Percentiles rank a stretch among this genome's conserved stretches.
These are phyloP conservation scores for Lactifluus subvellereus DNA, from an alignment of 768 basidiomycete genomes.

Conservation along the genomic window DNA sequence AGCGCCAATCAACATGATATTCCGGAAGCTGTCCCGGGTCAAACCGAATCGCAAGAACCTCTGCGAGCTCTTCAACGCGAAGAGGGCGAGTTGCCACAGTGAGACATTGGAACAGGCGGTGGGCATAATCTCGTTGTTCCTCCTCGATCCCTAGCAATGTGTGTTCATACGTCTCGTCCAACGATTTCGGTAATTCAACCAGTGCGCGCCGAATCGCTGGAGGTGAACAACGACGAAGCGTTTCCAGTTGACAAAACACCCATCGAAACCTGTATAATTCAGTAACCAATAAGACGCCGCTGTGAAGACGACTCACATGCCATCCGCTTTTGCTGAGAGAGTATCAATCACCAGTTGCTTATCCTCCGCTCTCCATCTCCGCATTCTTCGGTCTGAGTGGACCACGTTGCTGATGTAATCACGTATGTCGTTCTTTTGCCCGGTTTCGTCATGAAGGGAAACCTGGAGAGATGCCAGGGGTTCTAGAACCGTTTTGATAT, in stretches of 20 bases:
- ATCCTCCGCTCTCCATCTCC: background rate
- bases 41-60: background rate
- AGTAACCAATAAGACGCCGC: background rate
- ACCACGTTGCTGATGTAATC: background rate
- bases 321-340: background rate
- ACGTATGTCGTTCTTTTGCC: background rate
- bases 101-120: background rate
- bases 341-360: background rate
- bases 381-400: background rate
- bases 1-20: background rate
- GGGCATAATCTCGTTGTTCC: background rate
- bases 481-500: background rate
- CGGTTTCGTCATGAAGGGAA: background rate
- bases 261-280: background rate
- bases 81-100: slow-evolving; percentile 1
- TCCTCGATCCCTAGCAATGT: background rate
- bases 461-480: background rate
- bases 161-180: slow-evolving; percentile 4
- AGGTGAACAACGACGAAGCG: background rate
- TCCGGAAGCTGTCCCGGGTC: background rate
- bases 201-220: background rate
- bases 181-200: background rate
- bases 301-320: slow-evolving; percentile 1
- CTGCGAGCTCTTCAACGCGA: slow-evolving; percentile 1
- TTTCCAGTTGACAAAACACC: background rate